Conservation (phyloP, 768 basidiomycete species). For the Rhodotorula paludigena region DNA sequence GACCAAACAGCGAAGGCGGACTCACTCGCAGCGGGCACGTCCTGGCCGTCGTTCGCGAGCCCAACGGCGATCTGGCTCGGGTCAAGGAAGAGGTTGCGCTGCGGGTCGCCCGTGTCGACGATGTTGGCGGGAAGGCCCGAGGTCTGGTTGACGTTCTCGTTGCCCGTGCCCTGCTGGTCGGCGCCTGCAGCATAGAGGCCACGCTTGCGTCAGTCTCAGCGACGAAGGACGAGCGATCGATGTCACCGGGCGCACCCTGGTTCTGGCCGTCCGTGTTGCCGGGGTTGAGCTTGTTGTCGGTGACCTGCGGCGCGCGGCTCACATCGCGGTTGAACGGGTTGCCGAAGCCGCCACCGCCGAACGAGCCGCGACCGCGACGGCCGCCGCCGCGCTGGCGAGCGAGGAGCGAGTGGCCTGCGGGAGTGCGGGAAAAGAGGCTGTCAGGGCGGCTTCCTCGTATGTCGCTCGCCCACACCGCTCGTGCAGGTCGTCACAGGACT, state of each 20-base stretch:
- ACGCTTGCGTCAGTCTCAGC: too few species aligned
- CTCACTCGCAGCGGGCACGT: constrained; percentile 47
- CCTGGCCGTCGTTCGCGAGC: constrained; percentile 56
- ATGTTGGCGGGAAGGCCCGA: constrained; percentile 12
- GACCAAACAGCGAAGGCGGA: neutral
- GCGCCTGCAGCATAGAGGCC: neutral
- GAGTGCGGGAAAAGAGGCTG: neutral
- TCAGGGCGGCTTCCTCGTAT: too few species aligned
- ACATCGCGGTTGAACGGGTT: neutral
- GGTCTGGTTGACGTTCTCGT: constrained; percentile 32
- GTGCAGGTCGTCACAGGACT: too few species aligned
- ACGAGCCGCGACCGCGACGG: neutral
- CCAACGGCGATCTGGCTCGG: constrained; percentile 54
- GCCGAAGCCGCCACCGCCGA: neutral
- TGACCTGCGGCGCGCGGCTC: neutral
- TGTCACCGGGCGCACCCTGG: neutral
- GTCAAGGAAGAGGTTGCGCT: constrained; percentile 52
- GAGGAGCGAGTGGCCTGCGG: neutral
- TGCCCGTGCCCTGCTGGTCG: constrained; percentile 25
- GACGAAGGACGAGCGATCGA: neutral
- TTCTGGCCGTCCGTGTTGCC: neutral
- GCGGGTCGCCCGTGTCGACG: constrained; percentile 48
- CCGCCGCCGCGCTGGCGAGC: neutral
- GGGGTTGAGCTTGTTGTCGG: neutral
- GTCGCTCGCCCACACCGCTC: too few species aligned